phyloP scores from a whole-genome alignment of 352 stramenopile genomes.

The Thraustochytrium striatum region DNA sequence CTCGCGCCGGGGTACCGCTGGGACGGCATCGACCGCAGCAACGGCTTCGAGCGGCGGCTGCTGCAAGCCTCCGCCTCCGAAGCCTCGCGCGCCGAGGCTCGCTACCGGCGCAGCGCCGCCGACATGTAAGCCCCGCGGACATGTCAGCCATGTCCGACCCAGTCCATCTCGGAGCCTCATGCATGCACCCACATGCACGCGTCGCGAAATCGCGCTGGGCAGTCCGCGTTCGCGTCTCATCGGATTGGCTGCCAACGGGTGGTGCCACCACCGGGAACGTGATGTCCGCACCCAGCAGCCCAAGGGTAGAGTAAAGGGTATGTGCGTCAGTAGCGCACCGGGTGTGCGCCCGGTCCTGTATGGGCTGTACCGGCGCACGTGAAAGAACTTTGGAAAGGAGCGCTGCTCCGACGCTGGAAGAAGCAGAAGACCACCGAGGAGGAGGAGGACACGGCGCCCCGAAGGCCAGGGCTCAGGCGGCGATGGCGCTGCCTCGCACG shows the following conservation, averaged over 20 bases:
- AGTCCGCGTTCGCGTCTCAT: neutral
- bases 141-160: neutral
- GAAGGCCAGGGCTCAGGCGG: neutral
- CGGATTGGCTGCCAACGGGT: no score
- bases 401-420: no score
- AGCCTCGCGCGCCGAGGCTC: neutral
- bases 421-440: neutral
- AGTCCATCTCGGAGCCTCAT: neutral
- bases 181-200: neutral
- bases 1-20: conserved; percentile 94
- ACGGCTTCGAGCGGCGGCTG: conserved; percentile 89
- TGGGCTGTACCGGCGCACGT: neutral
- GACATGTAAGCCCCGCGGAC: neutral
- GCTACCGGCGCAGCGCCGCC: no score
- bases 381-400: neutral
- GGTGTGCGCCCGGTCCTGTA: no score
- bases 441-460: neutral
- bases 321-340: neutral
- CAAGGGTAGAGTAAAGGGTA: neutral
- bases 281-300: neutral
- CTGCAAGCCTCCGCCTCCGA: conserved; percentile 52
- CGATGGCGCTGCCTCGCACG: neutral
- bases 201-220: neutral
- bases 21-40: conserved; percentile 93
- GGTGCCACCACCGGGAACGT: neutral